A percentile compares a stretch with the other conserved stretches of the same genome.
Evolutionary conservation across 306 rosid genomes (phyloP).

Genomic region (Quillaja saponaria): DNA sequence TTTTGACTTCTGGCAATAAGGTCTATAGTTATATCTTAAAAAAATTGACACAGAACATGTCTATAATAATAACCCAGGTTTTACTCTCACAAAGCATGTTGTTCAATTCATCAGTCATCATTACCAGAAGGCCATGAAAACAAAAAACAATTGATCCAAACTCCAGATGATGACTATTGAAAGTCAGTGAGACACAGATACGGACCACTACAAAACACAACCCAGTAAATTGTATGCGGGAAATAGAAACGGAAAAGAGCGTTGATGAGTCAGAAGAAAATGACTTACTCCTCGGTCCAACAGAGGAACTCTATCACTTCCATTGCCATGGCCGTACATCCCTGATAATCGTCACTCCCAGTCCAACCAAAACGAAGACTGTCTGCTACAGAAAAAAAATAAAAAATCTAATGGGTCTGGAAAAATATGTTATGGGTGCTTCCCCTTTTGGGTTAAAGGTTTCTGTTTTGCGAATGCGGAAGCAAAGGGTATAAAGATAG

Average conservation of each 20-base stretch:
- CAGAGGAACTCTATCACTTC: conserved; percentile 48
- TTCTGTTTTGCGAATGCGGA: not conserved
- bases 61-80: too few species aligned
- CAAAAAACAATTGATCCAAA: too few species aligned
- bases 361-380: not conserved
- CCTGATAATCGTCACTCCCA: not conserved
- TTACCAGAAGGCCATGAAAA: too few species aligned
- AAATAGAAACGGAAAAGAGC: not conserved
- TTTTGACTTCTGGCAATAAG: too few species aligned
- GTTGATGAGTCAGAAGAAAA: not conserved
- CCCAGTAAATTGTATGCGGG: not conserved
- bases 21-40: too few species aligned
- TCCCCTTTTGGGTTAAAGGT: not conserved
- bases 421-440: too few species aligned
- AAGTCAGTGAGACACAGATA: not conserved
- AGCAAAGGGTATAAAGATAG: too few species aligned
- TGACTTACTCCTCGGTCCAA: conserved; percentile 38
- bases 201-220: not conserved
- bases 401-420: too few species aligned
- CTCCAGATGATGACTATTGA: not conserved
- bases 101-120: not conserved
- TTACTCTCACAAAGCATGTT: not conserved
- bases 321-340: conserved; percentile 33
- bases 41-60: too few species aligned
- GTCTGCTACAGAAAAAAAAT: too few species aligned